phyloP scores from a whole-genome alignment of 2,329 filamentous ascomycete species.

The Verruconis gallopava region DNA sequence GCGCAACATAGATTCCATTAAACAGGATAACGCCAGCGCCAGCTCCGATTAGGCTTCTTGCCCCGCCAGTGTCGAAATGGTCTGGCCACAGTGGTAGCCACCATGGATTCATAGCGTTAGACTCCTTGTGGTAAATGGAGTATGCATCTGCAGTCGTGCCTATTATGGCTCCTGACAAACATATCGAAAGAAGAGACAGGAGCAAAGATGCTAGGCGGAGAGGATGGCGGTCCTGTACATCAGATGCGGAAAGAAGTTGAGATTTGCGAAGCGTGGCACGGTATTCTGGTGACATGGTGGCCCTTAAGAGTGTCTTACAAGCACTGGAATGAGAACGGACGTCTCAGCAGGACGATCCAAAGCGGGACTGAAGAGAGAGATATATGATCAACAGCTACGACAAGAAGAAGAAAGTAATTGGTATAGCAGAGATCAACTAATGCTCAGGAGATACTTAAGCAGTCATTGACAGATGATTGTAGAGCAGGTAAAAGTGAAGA shows the following conservation, averaged over 20 bases:
- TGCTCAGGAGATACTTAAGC: too few relatives aligned
- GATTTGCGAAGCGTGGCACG: background rate
- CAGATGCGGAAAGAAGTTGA: background rate
- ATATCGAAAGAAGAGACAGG: slow-evolving; percentile 24
- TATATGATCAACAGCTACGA: too few relatives aligned
- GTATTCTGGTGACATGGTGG: background rate
- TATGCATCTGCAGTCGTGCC: slow-evolving; percentile 31
- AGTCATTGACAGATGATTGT: too few relatives aligned
- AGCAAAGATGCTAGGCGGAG: slow-evolving; percentile 23
- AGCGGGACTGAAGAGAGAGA: too few relatives aligned
- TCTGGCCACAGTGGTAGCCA: slow-evolving; percentile 35
- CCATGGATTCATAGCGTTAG: slow-evolving; percentile 29
- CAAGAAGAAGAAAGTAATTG: too few relatives aligned
- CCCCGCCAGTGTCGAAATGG: slow-evolving; percentile 33
- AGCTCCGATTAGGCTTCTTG: slow-evolving; percentile 29
- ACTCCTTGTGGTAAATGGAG: slow-evolving; percentile 29
- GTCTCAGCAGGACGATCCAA: too few relatives aligned
- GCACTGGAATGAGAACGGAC: too few relatives aligned
- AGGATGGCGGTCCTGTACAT: slow-evolving; percentile 20
- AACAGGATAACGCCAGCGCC: slow-evolving; percentile 25
- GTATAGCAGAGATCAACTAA: too few relatives aligned
- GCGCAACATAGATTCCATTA: slow-evolving; percentile 23
- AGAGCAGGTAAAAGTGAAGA: too few relatives aligned
- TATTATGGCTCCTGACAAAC: slow-evolving; percentile 29
- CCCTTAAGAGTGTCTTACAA: background rate